These are phyloP conservation scores for Streptanthus diversifolius DNA, from an alignment of 345 rosid species.

Conservation along the genomic window DNA sequence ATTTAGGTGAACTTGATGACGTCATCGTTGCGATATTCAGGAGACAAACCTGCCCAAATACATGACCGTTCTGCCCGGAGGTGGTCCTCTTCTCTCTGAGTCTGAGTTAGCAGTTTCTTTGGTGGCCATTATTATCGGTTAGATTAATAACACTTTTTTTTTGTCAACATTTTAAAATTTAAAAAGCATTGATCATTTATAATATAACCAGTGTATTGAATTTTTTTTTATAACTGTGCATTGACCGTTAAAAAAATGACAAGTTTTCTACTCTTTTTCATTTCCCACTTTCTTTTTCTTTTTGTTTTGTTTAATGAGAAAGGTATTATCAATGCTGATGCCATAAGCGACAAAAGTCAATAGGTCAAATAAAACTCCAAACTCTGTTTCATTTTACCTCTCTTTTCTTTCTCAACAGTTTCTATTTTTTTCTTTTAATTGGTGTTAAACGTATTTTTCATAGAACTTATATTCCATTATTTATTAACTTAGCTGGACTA, in stretches of 20 bases:
- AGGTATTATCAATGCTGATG: too few species aligned
- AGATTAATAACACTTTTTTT: too few species aligned
- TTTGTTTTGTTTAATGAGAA: too few species aligned
- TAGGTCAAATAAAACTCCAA: slow-evolving; percentile 28
- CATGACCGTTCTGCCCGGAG: slow-evolving; percentile 31
- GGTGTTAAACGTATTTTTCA: background rate
- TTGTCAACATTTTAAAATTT: too few species aligned
- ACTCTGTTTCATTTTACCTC: slow-evolving; percentile 1
- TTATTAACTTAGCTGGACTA: slow-evolving; percentile 12
- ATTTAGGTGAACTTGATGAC: slow-evolving; percentile 11
- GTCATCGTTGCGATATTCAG: slow-evolving; percentile 22
- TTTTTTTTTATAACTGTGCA: too few species aligned
- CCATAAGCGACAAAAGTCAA: slow-evolving; percentile 39
- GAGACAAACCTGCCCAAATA: slow-evolving; percentile 26
- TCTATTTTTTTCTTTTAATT: background rate
- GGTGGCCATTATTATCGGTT: too few species aligned
- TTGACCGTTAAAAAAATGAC: too few species aligned
- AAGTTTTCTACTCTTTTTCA: too few species aligned
- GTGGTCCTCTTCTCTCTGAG: slow-evolving; percentile 27
- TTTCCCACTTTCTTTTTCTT: too few species aligned
- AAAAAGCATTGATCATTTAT: too few species aligned
- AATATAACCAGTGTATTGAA: too few species aligned
- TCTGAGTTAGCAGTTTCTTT: slow-evolving; percentile 13
- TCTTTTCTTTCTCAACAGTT: slow-evolving; percentile 1
- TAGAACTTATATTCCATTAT: background rate